phyloP scores from a whole-genome alignment of 1,284 basidiomycete genomes.

The Cutaneotrichosporon sp. region DNA sequence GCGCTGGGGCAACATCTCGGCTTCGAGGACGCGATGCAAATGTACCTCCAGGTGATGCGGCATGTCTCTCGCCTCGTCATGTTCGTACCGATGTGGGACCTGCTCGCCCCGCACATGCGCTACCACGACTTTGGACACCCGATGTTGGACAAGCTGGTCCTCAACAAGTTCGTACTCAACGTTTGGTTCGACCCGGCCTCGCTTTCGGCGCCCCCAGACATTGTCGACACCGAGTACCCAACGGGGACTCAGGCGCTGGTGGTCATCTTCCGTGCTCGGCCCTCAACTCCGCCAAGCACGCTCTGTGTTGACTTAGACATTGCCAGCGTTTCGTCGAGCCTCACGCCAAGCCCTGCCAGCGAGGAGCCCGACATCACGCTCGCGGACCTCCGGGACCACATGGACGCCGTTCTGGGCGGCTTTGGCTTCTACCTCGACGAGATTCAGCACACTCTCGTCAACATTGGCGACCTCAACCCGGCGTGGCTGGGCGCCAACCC shows the following conservation, averaged over 20 bases:
- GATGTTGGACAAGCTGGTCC: neutral
- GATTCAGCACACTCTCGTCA: conserved; percentile 1
- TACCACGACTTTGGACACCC: neutral
- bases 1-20: neutral
- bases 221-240: conserved; percentile 3
- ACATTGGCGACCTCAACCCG: conserved; percentile 2
- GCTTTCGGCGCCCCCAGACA: neutral
- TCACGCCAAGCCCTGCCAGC: neutral
- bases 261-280: neutral
- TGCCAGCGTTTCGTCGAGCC: neutral
- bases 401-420: neutral
- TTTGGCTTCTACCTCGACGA: conserved; percentile 3
- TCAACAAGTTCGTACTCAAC: neutral
- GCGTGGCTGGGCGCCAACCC: neutral
- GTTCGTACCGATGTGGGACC: neutral
- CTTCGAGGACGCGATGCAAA: neutral
- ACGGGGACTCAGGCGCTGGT: neutral
- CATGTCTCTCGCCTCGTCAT: neutral
- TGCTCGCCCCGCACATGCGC: neutral
- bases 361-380: neutral
- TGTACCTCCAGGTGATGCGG: neutral
- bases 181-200: neutral
- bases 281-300: neutral
- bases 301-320: neutral
- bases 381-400: neutral